Evolutionary conservation across 2,329 filamentous ascomycete species (phyloP), one percentile per base, ranked within the genome.

Genomic region (Pseudogymnoascus sp.): DNA sequence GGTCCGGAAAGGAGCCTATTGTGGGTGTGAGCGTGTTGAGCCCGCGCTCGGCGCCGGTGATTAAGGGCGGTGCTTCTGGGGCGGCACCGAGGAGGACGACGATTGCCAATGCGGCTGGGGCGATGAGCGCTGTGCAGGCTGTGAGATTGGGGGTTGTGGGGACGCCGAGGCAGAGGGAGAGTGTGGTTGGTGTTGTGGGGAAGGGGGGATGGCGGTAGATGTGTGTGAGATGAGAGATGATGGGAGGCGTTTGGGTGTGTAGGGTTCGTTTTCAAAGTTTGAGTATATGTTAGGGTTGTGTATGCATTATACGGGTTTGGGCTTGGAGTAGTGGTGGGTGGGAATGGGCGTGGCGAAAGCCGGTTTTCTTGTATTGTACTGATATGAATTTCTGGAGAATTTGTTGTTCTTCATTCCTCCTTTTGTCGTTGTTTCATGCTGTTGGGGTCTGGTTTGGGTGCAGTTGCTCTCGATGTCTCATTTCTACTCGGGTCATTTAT

Each of bases 21-120:
- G 78, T 77, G 69, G 82, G 81, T 65, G 75, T 76, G 40, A 83
- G 80, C 63, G 84, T 89, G 13, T 75, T 89, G 60, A 86, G 84
- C 67, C 87, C 87, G 29, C 78, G 85, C 35, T 80, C 79, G 29
- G 77, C 83, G 17, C 82, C 85, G 1, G 79, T 88, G 29, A 79
- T 81, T 69, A 88, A 88, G 72, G 29, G 17, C 10, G 29, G 17
- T 13, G 46, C 17, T 13, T 35, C 56, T 13, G 19, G 29, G 44
- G 66, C 40, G 10, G 60, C 44, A 53, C 26, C 63, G n/a, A 67
- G 72, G 17, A 65, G 72, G 2, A 72, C 70, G 4, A 73, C 72
- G 0, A 69, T 72, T 59, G 70, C 68, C 23, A 68, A 69, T 3
- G 66, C 66, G 4, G 65, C 68, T 21, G 71, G 69, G 46, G 70